Evolutionary conservation across 768 basidiomycete species (phyloP).

Genomic region (Kwoniella dejecticola): DNA sequence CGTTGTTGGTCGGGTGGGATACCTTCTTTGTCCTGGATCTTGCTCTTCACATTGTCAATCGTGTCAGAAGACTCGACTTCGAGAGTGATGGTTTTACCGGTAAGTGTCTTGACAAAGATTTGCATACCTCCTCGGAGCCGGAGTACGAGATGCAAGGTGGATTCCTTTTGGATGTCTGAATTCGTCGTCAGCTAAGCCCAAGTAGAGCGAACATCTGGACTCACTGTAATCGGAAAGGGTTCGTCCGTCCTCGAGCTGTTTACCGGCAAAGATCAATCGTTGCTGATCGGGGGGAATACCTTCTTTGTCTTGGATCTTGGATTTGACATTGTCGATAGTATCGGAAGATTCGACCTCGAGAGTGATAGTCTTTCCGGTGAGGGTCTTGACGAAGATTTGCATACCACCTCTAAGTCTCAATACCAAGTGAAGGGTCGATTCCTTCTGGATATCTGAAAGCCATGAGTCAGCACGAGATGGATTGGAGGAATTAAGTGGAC

Average conservation of each 20-base stretch:
- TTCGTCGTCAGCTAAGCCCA: constrained; percentile 4
- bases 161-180: constrained; percentile 78
- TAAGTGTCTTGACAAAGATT: constrained; percentile 59
- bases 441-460: constrained; percentile 51
- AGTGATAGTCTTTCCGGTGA: constrained; percentile 62
- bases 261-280: constrained; percentile 63
- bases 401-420: constrained; percentile 83
- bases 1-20: constrained; percentile 92
- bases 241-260: constrained; percentile 88
- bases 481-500: background rate
- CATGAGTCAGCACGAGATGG: too few relatives aligned
- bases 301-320: constrained; percentile 30
- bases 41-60: constrained; percentile 90
- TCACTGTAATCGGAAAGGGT: constrained; percentile 79
- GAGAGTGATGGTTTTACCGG: constrained; percentile 87
- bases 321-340: constrained; percentile 30
- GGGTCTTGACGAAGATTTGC: constrained; percentile 55
- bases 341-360: constrained; percentile 29
- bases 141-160: constrained; percentile 68
- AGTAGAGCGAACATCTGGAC: constrained; percentile 10
- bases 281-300: constrained; percentile 31
- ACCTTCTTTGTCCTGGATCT: constrained; percentile 93
- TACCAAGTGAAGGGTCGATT: constrained; percentile 59
- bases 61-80: constrained; percentile 93
- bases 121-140: constrained; percentile 54